Conservation (phyloP, 2,329 filamentous ascomycete genomes). For the Penicillium verrucosum region DNA sequence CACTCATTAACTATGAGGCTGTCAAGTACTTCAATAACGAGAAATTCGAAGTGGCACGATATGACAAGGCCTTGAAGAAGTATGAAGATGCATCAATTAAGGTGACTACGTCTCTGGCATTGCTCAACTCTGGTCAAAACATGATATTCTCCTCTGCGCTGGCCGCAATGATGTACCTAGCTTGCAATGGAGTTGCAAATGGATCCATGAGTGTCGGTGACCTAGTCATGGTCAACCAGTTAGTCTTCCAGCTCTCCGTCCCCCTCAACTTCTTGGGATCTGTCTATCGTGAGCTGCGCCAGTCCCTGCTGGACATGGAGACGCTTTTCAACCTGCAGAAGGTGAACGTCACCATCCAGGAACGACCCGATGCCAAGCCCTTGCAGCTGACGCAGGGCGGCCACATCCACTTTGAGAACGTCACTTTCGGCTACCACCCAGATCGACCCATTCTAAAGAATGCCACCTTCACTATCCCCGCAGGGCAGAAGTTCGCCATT, state of each 20-base stretch:
- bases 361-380: conserved; percentile 69
- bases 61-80: conserved; percentile 77
- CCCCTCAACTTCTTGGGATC: conserved; percentile 97
- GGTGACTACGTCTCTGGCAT: conserved; percentile 85
- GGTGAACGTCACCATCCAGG: conserved; percentile 83
- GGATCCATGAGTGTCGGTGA: conserved; percentile 88
- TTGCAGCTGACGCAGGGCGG: conserved; percentile 72
- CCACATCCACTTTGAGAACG: conserved; percentile 91
- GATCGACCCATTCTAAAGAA: conserved; percentile 85
- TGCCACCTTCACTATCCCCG: conserved; percentile 82
- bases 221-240: conserved; percentile 97
- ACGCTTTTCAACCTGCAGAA: conserved; percentile 97
- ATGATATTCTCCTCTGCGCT: conserved; percentile 93
- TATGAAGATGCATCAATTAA: conserved; percentile 97
- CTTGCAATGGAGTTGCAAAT: conserved; percentile 78
- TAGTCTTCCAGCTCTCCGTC: conserved; percentile 96
- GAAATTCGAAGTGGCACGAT: conserved; percentile 84
- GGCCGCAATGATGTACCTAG: conserved; percentile 97
- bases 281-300: conserved; percentile 90
- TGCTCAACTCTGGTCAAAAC: conserved; percentile 93
- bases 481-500: conserved; percentile 91
- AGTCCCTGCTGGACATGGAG: conserved; percentile 96
- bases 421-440: conserved; percentile 85
- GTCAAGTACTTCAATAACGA: conserved; percentile 99
- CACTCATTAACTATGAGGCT: conserved; percentile 96